Base-by-base conservation (phyloP, 2,329 filamentous ascomycete species). In the Fusarium duplospermum region DNA sequence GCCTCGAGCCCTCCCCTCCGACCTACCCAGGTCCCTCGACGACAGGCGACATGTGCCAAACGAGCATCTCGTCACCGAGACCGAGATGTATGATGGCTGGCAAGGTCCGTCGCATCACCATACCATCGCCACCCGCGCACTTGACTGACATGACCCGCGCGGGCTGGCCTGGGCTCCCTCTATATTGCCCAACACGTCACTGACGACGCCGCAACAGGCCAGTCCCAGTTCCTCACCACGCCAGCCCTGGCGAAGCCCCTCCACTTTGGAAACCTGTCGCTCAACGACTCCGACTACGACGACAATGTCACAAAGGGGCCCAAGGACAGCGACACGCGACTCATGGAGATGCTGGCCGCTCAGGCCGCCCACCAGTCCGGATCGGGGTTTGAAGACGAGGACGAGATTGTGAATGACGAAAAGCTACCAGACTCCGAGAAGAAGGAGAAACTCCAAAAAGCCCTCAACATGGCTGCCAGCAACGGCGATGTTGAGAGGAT, bases 71-170 rank as follows among this genome's bases (percentile, higher is more conserved):
- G 89, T 93, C 65, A 88, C 88, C 42, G 96, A 98, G 87, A 98
- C 95, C 45, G 96, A 98, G 87, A 94, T 98, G 86, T 99, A 98
- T 83, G 96, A 99, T 89, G 96, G 94, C 77, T 99, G 96, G 96
- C 95, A 98, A 92, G 96, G 96, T 88, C 76, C 71, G 86, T 85
- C 38, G 67, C 69, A 52, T 52, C 68, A 63, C 69, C 63, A 56
- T 64, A 66, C 70, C 33, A 63, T 69, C 64, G 60, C 66, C 62
- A 67, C 70, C 33, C 60, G 58, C 61, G 58, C 59, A 35, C 38
- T 27, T 74, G 74, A 54, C 24, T 52, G 47, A 27, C 31, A 33
- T 33, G 31, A 29, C 24, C 24, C 18, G 47, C 47, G 47, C 47
- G 24, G 42, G 27, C 24, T 29, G 47, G 18, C 38, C 73, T 22